These are phyloP conservation scores for Nannochloris sp. DNA, from an alignment of 139 green algal genomes.

Conservation along the genomic window DNA sequence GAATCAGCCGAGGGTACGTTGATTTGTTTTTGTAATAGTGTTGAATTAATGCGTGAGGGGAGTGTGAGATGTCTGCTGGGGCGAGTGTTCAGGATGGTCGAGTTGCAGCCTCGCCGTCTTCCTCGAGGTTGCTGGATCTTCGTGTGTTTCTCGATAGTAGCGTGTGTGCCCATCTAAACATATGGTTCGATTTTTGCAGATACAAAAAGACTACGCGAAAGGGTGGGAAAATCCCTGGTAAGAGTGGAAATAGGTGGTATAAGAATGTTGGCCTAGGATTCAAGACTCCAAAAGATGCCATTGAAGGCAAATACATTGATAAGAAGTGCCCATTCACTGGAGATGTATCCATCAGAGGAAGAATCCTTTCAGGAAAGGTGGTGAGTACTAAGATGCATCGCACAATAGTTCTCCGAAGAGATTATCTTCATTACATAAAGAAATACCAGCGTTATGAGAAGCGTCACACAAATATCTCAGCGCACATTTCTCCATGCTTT, in stretches of 20 bases:
- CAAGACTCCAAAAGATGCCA: slow-evolving; percentile 95
- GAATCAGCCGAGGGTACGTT: slow-evolving; percentile 69
- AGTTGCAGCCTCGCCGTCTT: neutral
- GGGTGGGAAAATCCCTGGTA: slow-evolving; percentile 65
- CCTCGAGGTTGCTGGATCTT: neutral
- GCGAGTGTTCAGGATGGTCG: no score
- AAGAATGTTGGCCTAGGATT: slow-evolving; percentile 97
- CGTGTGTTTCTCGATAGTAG: neutral
- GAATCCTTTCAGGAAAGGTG: slow-evolving; percentile 90
- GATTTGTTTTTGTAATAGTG: neutral
- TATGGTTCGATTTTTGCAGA: slow-evolving; percentile 11
- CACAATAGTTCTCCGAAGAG: slow-evolving; percentile 91
- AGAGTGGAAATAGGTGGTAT: slow-evolving; percentile 79
- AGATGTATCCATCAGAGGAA: slow-evolving; percentile 93
- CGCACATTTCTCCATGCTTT: slow-evolving; percentile 95
- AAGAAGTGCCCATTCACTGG: slow-evolving; percentile 99
- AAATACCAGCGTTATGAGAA: slow-evolving; percentile 99
- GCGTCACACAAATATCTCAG: slow-evolving; percentile 90
- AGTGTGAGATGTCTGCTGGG: no score
- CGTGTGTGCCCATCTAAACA: neutral
- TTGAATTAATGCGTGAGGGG: no score
- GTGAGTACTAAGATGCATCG: slow-evolving; percentile 96
- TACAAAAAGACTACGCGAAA: slow-evolving; percentile 63
- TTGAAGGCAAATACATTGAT: slow-evolving; percentile 98
- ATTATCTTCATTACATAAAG: slow-evolving; percentile 98